Evolutionary conservation across 2,329 filamentous ascomycete species (phyloP).

Genomic region (Paraphaeosphaeria sporulosa): DNA sequence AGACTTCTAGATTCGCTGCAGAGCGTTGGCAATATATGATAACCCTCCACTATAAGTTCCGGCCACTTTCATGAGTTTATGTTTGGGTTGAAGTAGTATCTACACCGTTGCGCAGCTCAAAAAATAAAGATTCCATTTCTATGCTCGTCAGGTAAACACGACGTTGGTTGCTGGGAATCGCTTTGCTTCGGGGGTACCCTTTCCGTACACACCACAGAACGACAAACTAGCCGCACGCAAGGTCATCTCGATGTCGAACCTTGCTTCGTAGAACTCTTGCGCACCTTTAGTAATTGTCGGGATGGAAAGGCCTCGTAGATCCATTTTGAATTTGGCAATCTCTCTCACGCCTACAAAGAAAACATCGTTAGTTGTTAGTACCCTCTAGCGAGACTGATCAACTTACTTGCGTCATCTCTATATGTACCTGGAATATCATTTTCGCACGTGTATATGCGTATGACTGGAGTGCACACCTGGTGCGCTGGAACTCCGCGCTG

Average conservation of each 20-base stretch:
- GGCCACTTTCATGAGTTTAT: too few relatives aligned
- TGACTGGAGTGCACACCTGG: background rate
- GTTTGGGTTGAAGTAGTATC: too few relatives aligned
- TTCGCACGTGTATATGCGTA: constrained; percentile 8
- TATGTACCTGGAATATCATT: background rate
- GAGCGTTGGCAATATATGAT: too few relatives aligned
- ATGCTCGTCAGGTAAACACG: background rate
- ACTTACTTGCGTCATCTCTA: constrained; percentile 1
- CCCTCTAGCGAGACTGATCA: background rate
- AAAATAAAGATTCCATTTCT: too few relatives aligned
- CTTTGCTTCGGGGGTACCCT: background rate
- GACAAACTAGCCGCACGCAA: constrained; percentile 7
- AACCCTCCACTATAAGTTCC: too few relatives aligned
- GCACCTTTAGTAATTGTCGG: background rate
- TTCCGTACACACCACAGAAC: constrained; percentile 10
- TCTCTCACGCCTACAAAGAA: background rate
- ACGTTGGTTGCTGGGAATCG: constrained; percentile 4
- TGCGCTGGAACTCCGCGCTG: background rate
- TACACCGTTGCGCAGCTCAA: too few relatives aligned
- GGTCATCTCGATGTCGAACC: constrained; percentile 9
- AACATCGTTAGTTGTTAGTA: background rate
- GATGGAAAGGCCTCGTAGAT: background rate
- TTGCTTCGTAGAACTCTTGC: constrained; percentile 5
- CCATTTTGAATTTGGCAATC: constrained; percentile 4
- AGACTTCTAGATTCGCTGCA: too few relatives aligned